Percentiles rank a stretch among this genome's conserved stretches.
Evolutionary conservation across 176 grass and related monocot genomes (phyloP).

Genomic region (Puya raimondii): DNA sequence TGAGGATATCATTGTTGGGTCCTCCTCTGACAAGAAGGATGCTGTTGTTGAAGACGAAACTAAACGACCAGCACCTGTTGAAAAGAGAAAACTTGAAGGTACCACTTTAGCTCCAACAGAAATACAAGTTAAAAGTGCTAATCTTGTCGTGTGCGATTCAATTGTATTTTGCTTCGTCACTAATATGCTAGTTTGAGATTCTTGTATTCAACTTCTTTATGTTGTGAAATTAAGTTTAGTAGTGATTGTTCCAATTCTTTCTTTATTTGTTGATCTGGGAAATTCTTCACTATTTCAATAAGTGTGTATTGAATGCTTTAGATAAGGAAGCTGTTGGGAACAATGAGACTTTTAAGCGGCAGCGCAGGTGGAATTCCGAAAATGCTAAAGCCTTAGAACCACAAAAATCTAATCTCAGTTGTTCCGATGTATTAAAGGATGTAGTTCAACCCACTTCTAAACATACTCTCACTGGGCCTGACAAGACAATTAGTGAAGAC

Average conservation of each 20-base stretch:
- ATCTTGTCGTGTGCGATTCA: too few species aligned
- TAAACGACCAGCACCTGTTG: conserved; percentile 25
- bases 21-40: conserved; percentile 33
- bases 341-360: conserved; percentile 69
- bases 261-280: too few species aligned
- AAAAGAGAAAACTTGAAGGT: conserved; percentile 98
- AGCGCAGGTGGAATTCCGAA: conserved; percentile 68
- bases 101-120: conserved; percentile 10
- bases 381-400: conserved; percentile 49
- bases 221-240: background rate
- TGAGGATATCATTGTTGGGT: conserved; percentile 27
- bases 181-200: background rate
- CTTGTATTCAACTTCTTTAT: background rate
- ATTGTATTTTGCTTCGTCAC: too few species aligned
- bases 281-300: background rate
- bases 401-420: conserved; percentile 33
- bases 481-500: conserved; percentile 52
- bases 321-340: conserved; percentile 39
- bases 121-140: too few species aligned
- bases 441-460: conserved; percentile 45
- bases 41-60: conserved; percentile 45
- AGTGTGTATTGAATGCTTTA: conserved; percentile 26
- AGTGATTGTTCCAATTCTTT: too few species aligned
- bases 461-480: conserved; percentile 51
- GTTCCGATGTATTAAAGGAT: conserved; percentile 47